Evolutionary conservation across 129 eudicot species (phyloP).

Genomic region (Escallonia rubra): DNA sequence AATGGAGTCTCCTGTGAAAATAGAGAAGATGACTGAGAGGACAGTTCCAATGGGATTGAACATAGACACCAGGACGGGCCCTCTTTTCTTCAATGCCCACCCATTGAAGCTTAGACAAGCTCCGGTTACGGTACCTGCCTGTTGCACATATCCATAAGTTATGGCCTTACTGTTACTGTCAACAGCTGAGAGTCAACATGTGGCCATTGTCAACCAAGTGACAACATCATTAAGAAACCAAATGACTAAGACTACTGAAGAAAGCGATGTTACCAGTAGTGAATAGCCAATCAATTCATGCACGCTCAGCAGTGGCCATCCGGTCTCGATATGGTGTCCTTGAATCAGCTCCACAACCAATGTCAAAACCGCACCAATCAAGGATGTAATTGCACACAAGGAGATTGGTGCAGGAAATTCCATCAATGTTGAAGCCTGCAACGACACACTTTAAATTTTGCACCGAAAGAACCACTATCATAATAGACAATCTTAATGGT

Average conservation of each 20-base stretch:
- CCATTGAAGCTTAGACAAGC: slow-evolving; percentile 54
- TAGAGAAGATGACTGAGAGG: slow-evolving; percentile 37
- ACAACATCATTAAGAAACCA: too few species aligned
- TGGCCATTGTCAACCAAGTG: too few species aligned
- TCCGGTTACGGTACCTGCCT: slow-evolving; percentile 53
- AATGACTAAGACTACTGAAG: not conserved
- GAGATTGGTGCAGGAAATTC: slow-evolving; percentile 66
- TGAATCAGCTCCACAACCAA: slow-evolving; percentile 23
- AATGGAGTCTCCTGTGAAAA: slow-evolving; percentile 31
- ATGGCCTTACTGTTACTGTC: too few species aligned
- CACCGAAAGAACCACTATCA: too few species aligned
- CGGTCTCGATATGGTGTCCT: slow-evolving; percentile 19
- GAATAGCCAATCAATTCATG: slow-evolving; percentile 34
- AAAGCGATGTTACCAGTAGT: slow-evolving; percentile 34
- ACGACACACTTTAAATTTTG: too few species aligned
- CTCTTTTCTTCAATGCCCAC: slow-evolving; percentile 76
- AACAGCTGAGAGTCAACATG: too few species aligned
- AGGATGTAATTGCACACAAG: slow-evolving; percentile 55
- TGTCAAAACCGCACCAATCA: slow-evolving; percentile 47
- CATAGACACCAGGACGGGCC: slow-evolving; percentile 69
- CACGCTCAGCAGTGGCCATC: slow-evolving; percentile 31
- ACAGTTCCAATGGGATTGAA: slow-evolving; percentile 58
- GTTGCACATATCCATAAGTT: not conserved
- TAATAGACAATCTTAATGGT: too few species aligned
- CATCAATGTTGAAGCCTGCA: slow-evolving; percentile 50